Conservation (phyloP, 1,284 basidiomycete genomes). For the Hypsizygus ulmarius region DNA sequence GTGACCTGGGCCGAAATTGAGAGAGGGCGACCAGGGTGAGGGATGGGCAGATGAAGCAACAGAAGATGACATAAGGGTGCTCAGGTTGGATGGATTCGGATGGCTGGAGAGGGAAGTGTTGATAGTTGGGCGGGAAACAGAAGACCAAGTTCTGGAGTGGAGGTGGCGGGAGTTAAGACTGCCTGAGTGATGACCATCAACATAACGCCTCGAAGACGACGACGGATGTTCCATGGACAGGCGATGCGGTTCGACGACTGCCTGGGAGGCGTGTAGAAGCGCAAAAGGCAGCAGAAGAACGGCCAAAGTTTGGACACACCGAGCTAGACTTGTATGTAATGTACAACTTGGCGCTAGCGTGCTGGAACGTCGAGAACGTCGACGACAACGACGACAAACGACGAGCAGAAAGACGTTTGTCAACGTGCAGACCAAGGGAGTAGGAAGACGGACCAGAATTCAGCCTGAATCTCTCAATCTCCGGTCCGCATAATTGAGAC, state of each 20-base stretch:
- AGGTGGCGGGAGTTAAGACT: constrained; percentile 13
- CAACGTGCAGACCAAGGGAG: constrained; percentile 18
- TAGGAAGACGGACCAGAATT: constrained; percentile 7
- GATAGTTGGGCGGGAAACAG: constrained; percentile 37
- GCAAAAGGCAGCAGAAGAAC: neutral
- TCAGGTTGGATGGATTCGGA: constrained; percentile 33
- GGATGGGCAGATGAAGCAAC: constrained; percentile 35
- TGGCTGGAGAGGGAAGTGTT: constrained; percentile 35
- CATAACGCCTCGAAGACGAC: constrained; percentile 17
- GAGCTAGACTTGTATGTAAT: constrained; percentile 1
- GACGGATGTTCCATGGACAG: constrained; percentile 20
- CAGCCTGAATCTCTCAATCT: constrained; percentile 18
- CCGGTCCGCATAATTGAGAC: constrained; percentile 20
- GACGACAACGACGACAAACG: constrained; percentile 2
- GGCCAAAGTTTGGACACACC: neutral
- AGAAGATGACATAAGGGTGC: constrained; percentile 34
- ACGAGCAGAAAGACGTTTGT: constrained; percentile 5
- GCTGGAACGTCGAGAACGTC: neutral
- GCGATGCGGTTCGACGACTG: constrained; percentile 3
- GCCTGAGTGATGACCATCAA: constrained; percentile 7
- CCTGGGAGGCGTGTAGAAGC: constrained; percentile 6
- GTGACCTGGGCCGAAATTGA: constrained; percentile 21
- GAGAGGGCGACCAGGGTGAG: constrained; percentile 40
- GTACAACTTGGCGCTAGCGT: neutral
- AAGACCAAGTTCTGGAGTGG: constrained; percentile 35